phyloP scores from a whole-genome alignment of 768 basidiomycete species.

The Candolleomyces eurysporus region DNA sequence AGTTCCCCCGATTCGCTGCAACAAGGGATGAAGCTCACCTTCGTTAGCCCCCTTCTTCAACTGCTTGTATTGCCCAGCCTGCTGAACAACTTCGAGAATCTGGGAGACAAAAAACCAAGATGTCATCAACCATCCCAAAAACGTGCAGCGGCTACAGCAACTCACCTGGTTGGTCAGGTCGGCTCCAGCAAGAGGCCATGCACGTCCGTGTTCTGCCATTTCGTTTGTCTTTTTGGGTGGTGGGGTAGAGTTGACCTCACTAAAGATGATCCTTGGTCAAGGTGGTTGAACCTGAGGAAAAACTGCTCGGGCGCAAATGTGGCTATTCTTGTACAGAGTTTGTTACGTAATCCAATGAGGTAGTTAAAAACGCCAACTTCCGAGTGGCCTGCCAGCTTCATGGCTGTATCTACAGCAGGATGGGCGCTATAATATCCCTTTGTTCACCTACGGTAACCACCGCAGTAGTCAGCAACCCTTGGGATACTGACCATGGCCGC shows the following conservation, averaged over 20 bases:
- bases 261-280: slow-evolving; percentile 81
- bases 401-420: not conserved
- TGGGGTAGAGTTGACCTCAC: slow-evolving; percentile 65
- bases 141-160: not conserved
- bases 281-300: slow-evolving; percentile 6
- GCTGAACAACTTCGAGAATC: slow-evolving; percentile 95
- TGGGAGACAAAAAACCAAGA: slow-evolving; percentile 25
- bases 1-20: not conserved
- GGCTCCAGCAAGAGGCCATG: slow-evolving; percentile 86
- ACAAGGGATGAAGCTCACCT: slow-evolving; percentile 46
- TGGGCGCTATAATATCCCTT: not conserved
- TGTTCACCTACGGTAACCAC: not conserved
- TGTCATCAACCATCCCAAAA: not conserved
- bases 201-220: slow-evolving; percentile 74
- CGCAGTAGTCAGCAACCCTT: not conserved
- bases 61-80: slow-evolving; percentile 96
- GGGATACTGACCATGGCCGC: not conserved
- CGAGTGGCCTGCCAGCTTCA: too few species aligned
- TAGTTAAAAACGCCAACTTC: too few species aligned
- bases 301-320: not conserved
- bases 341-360: not conserved
- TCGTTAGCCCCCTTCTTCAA: slow-evolving; percentile 99
- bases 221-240: slow-evolving; percentile 16
- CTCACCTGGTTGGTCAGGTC: slow-evolving; percentile 86
- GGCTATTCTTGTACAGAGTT: not conserved